phyloP scores from a whole-genome alignment of 768 basidiomycete genomes.

The Boletales sp. region DNA sequence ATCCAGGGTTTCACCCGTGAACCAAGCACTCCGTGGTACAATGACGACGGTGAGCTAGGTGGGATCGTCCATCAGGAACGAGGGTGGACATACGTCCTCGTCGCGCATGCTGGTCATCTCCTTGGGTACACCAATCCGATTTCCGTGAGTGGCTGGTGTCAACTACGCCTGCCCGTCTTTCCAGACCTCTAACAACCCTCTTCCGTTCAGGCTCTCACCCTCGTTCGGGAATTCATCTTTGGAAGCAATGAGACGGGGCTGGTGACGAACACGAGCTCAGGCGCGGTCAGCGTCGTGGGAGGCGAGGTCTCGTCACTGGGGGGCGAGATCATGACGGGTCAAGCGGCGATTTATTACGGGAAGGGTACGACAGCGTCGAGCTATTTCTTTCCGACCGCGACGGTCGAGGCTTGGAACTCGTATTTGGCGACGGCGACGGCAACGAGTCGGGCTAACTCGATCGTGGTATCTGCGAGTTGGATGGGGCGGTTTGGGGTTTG shows the following conservation, averaged over 20 bases:
- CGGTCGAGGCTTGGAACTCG: conserved; percentile 53
- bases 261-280: conserved; percentile 35
- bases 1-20: conserved; percentile 68
- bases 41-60: conserved; percentile 51
- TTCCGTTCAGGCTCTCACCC: conserved; percentile 50
- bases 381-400: conserved; percentile 52
- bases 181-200: background rate
- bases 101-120: conserved; percentile 37
- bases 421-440: conserved; percentile 34
- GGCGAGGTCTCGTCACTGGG: conserved; percentile 48
- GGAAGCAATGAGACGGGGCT: conserved; percentile 58
- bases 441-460: too few relatives aligned
- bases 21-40: conserved; percentile 64
- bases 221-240: conserved; percentile 63
- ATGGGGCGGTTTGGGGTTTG: too few relatives aligned
- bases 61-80: conserved; percentile 75
- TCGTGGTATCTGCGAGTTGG: too few relatives aligned
- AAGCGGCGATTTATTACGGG: conserved; percentile 54
- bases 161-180: background rate
- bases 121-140: conserved; percentile 30
- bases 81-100: conserved; percentile 45
- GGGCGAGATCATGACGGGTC: conserved; percentile 48
- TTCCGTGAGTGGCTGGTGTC: conserved; percentile 37
- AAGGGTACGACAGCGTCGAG: conserved; percentile 43
- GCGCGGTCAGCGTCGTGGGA: conserved; percentile 34